phyloP scores from a whole-genome alignment of 805 yeast species.

The Nakazawaea laoshanensis region DNA sequence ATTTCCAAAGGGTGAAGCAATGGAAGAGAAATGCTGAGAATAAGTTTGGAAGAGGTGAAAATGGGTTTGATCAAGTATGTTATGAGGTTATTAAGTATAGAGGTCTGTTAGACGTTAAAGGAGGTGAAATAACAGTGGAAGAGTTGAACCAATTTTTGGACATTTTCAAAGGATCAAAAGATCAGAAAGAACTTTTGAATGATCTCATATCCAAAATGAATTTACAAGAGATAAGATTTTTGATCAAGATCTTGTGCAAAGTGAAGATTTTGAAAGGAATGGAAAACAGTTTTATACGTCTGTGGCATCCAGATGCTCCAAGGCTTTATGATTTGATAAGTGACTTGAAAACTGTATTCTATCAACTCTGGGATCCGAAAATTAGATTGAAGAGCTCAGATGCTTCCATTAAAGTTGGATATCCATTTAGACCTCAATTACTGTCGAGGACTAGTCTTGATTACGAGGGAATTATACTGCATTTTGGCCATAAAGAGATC shows the following conservation, averaged over 20 bases:
- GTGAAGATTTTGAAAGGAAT: conserved; percentile 50
- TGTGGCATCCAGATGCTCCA: conserved; percentile 78
- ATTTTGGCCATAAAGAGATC: no score
- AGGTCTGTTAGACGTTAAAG: conserved; percentile 26
- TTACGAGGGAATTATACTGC: conserved; percentile 41
- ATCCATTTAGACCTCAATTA: conserved; percentile 71
- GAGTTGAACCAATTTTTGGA: conserved; percentile 42
- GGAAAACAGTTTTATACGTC: conserved; percentile 45
- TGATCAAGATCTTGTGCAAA: conserved; percentile 60
- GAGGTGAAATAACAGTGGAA: conserved; percentile 28
- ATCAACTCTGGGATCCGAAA: conserved; percentile 43
- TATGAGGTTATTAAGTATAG: conserved; percentile 42
- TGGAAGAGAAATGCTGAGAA: conserved; percentile 39
- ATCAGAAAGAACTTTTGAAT: conserved; percentile 26
- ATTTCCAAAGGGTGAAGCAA: conserved; percentile 38
- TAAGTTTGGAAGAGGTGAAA: conserved; percentile 22
- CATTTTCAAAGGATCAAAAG: conserved; percentile 22
- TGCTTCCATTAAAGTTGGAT: conserved; percentile 32
- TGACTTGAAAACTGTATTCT: conserved; percentile 51
- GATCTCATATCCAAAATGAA: conserved; percentile 47
- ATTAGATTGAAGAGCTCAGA: conserved; percentile 31
- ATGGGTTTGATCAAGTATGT: conserved; percentile 38
- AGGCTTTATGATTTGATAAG: conserved; percentile 57
- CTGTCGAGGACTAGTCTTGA: conserved; percentile 47
- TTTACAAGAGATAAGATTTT: conserved; percentile 57